phyloP scores from a whole-genome alignment of 345 rosid genomes.

The Bruguiera sexangula region DNA sequence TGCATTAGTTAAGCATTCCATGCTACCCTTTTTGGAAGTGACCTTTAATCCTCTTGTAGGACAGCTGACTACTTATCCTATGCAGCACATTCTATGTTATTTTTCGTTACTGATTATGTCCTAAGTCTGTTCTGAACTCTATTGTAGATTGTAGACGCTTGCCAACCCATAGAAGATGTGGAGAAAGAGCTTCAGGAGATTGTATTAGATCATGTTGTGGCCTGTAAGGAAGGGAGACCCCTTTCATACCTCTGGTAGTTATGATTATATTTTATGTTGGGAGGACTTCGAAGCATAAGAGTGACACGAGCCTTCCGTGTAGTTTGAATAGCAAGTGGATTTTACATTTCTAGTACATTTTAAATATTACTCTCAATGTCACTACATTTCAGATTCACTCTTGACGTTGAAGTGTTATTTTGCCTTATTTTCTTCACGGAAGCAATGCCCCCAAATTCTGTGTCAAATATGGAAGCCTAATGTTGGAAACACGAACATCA shows the following conservation, averaged over 20 bases:
- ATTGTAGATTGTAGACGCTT: constrained; percentile 55
- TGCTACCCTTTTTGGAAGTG: neutral
- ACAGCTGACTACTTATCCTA: neutral
- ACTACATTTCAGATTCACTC: no score
- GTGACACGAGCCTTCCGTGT: no score
- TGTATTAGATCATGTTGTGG: constrained; percentile 36
- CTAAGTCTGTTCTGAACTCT: neutral
- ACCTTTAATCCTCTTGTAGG: neutral
- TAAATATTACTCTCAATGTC: no score
- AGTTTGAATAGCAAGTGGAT: no score
- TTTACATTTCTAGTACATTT: no score
- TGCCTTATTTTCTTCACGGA: no score
- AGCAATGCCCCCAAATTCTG: no score
- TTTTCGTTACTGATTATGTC: no score
- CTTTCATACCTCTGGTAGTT: constrained; percentile 49
- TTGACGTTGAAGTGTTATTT: no score
- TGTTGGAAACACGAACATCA: no score
- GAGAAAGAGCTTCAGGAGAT: constrained; percentile 54
- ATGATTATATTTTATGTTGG: constrained; percentile 7
- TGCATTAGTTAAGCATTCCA: neutral
- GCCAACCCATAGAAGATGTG: constrained; percentile 48
- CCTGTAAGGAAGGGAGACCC: constrained; percentile 53
- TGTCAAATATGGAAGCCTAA: no score
- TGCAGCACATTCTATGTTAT: neutral
- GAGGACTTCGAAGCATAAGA: no score